phyloP scores from a whole-genome alignment of 495 filamentous ascomycete genomes.

The Corynascus novoguineensis region DNA sequence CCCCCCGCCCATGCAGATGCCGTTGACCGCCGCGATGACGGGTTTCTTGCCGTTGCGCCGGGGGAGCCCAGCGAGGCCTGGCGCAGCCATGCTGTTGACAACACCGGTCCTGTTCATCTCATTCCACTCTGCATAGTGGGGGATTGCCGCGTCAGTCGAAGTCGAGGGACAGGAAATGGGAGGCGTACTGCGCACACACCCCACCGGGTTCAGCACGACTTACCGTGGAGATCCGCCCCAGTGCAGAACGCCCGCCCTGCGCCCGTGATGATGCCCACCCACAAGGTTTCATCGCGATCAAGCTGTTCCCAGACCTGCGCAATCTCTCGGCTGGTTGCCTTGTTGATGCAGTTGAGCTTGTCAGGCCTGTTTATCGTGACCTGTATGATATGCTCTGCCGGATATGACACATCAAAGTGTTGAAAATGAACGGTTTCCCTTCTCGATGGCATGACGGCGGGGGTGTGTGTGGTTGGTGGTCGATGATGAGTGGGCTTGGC shows the following conservation, averaged over 20 bases:
- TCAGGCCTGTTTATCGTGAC: conserved; percentile 43
- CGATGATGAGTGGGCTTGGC: background rate
- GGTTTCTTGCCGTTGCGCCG: conserved; percentile 55
- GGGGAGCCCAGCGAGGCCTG: conserved; percentile 51
- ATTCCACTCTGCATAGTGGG: conserved; percentile 15
- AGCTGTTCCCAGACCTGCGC: conserved; percentile 43
- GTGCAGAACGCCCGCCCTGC: conserved; percentile 52
- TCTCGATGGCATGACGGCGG: conserved; percentile 1
- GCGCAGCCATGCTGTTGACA: conserved; percentile 42
- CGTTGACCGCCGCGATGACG: conserved; percentile 69
- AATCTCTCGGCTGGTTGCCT: conserved; percentile 40
- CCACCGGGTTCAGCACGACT: background rate
- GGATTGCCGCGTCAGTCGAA: background rate
- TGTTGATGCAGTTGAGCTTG: conserved; percentile 46
- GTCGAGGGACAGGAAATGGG: no score
- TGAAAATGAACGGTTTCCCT: conserved; percentile 2
- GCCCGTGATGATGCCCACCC: conserved; percentile 49
- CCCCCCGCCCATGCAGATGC: conserved; percentile 69
- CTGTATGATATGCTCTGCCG: conserved; percentile 23
- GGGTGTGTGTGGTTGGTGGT: background rate
- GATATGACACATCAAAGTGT: conserved; percentile 20
- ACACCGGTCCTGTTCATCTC: conserved; percentile 16
- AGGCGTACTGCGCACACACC: background rate
- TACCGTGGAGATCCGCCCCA: conserved; percentile 52
- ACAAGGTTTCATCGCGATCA: conserved; percentile 42